Conservation (phyloP, 352 stramenopile species). For the Pythium aphanidermatum region DNA sequence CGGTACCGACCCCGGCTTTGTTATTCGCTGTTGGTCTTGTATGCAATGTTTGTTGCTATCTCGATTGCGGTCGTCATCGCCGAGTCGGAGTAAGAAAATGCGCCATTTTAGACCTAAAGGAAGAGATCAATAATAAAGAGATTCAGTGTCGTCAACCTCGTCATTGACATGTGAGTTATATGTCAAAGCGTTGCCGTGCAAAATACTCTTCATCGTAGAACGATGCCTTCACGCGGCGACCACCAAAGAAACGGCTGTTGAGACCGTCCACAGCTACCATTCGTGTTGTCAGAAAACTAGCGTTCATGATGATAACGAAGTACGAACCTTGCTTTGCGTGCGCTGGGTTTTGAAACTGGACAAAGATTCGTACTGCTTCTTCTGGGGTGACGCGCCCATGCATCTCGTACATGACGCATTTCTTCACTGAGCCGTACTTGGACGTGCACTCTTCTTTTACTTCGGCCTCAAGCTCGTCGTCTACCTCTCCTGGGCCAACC, state of each 20-base stretch:
- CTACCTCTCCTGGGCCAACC: slow-evolving; percentile 86
- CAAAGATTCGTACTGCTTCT: slow-evolving; percentile 87
- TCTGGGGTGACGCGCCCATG: slow-evolving; percentile 35
- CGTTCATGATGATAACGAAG: not conserved
- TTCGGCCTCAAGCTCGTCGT: slow-evolving; percentile 83
- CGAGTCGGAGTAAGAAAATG: slow-evolving; percentile 2
- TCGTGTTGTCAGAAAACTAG: not conserved
- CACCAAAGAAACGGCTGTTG: slow-evolving; percentile 87
- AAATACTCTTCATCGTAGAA: slow-evolving; percentile 85
- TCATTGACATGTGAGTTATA: too few relatives aligned
- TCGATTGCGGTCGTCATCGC: slow-evolving; percentile 45
- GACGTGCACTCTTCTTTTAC: slow-evolving; percentile 81
- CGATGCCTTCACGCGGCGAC: slow-evolving; percentile 71
- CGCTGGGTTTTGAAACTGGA: slow-evolving; percentile 63
- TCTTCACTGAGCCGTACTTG: slow-evolving; percentile 76
- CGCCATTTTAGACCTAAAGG: too few relatives aligned
- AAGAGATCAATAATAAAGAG: too few relatives aligned
- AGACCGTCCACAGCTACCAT: slow-evolving; percentile 64
- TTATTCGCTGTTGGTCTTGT: slow-evolving; percentile 51
- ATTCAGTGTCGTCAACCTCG: too few relatives aligned
- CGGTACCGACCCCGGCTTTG: slow-evolving; percentile 52
- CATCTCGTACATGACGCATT: slow-evolving; percentile 76
- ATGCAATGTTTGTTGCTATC: slow-evolving; percentile 57
- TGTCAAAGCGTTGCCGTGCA: slow-evolving; percentile 46
- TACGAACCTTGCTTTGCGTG: slow-evolving; percentile 73